Conservation (phyloP, 331 rosid species). For the Cydonia oblonga region DNA sequence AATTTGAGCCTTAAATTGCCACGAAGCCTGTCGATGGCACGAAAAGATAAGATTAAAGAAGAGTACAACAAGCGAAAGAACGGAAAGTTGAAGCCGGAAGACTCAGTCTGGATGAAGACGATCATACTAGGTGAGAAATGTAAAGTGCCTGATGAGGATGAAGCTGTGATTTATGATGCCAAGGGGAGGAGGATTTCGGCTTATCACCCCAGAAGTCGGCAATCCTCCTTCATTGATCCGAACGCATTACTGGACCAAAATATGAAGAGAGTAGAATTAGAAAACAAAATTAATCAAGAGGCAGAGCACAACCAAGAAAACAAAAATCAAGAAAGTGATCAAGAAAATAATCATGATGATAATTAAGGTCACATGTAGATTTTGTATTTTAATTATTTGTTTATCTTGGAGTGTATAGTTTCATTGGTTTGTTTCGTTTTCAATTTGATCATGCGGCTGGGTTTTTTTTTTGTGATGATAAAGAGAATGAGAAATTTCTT, state of each 20-base stretch:
- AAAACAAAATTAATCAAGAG: not conserved
- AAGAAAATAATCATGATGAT: not conserved
- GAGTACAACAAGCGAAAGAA: constrained; percentile 9
- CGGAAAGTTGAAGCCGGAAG: constrained; percentile 30
- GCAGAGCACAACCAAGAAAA: not conserved
- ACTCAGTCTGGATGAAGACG: constrained; percentile 75
- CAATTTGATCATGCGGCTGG: not conserved
- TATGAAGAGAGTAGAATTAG: not conserved
- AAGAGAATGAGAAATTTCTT: not conserved
- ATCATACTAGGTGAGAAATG: constrained; percentile 82
- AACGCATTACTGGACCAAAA: constrained; percentile 17
- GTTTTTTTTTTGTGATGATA: not conserved
- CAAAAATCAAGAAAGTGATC: not conserved
- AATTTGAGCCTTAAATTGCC: constrained; percentile 45
- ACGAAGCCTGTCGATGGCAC: constrained; percentile 41
- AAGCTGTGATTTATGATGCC: constrained; percentile 39
- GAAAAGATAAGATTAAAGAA: constrained; percentile 21
- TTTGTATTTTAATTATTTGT: not conserved
- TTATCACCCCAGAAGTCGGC: constrained; percentile 37
- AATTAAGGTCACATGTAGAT: not conserved
- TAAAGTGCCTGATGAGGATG: constrained; percentile 44
- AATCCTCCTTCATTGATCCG: constrained; percentile 11
- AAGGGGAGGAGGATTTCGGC: constrained; percentile 59
- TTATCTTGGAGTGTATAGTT: not conserved
- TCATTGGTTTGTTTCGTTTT: not conserved